Conservation (phyloP, 345 rosid species). For the Salix udensis region DNA sequence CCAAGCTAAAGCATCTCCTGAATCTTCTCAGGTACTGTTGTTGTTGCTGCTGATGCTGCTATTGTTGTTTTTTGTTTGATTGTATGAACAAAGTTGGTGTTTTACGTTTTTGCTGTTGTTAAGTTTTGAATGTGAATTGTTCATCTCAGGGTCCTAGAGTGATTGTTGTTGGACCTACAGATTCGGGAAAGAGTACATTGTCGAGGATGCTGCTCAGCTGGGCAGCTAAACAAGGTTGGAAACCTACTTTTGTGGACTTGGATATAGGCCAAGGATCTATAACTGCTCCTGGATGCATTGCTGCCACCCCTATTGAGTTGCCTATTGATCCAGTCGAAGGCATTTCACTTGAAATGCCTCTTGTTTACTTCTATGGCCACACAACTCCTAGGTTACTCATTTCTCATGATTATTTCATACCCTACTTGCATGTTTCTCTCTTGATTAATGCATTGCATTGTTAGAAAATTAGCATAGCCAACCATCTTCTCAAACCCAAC, state of each 20-base stretch:
- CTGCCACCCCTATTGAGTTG: constrained; percentile 89
- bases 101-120: not conserved
- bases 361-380: constrained; percentile 84
- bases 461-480: too few species aligned
- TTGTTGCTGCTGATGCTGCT: too few species aligned
- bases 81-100: too few species aligned
- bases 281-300: constrained; percentile 77
- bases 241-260: constrained; percentile 81
- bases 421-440: not conserved
- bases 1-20: constrained; percentile 62
- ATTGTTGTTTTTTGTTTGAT: too few species aligned
- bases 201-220: constrained; percentile 93
- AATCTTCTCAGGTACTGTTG: constrained; percentile 48
- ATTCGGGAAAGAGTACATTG: constrained; percentile 88
- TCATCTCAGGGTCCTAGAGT: constrained; percentile 74
- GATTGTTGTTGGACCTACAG: constrained; percentile 82
- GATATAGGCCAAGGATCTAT: constrained; percentile 95
- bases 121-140: not conserved
- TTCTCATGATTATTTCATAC: not conserved
- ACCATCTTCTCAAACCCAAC: too few species aligned
- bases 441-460: too few species aligned
- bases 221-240: constrained; percentile 92
- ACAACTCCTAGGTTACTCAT: constrained; percentile 59
- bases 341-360: constrained; percentile 81
- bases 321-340: constrained; percentile 96